A percentile compares a stretch with the other conserved stretches of the same genome.
Evolutionary conservation across 2,329 filamentous ascomycete genomes (phyloP).

Genomic region (Bretziella fagacearum): DNA sequence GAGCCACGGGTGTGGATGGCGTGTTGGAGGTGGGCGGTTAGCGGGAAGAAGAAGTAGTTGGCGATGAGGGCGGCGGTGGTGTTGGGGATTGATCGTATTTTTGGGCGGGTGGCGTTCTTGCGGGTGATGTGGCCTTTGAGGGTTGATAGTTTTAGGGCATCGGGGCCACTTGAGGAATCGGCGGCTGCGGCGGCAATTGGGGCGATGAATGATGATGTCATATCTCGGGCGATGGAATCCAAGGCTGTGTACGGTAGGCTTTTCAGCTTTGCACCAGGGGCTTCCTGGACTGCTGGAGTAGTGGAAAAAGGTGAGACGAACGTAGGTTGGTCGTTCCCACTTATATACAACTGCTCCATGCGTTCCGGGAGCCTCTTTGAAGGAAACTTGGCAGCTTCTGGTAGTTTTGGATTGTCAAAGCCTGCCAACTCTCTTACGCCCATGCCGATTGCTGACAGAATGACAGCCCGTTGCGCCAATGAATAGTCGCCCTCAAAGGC

Average conservation of each 20-base stretch:
- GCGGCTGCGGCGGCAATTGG: constrained; percentile 71
- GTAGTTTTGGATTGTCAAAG: constrained; percentile 41
- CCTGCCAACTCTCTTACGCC: constrained; percentile 74
- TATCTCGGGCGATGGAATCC: constrained; percentile 46
- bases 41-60: constrained; percentile 67
- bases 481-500: constrained; percentile 92
- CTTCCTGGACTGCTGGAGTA: constrained; percentile 3
- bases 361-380: constrained; percentile 61
- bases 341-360: constrained; percentile 54
- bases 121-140: constrained; percentile 39
- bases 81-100: constrained; percentile 48
- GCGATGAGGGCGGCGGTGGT: constrained; percentile 61
- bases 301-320: constrained; percentile 12
- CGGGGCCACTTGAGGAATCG: constrained; percentile 61
- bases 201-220: constrained; percentile 58
- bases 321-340: constrained; percentile 15
- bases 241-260: constrained; percentile 42
- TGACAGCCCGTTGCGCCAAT: constrained; percentile 60
- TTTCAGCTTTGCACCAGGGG: constrained; percentile 27
- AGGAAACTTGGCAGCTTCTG: constrained; percentile 45
- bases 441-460: constrained; percentile 69
- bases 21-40: constrained; percentile 64
- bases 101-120: constrained; percentile 32
- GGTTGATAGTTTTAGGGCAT: constrained; percentile 72
- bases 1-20: constrained; percentile 28